phyloP scores from a whole-genome alignment of 257 asterid genomes.

The Jasminum sambac region DNA sequence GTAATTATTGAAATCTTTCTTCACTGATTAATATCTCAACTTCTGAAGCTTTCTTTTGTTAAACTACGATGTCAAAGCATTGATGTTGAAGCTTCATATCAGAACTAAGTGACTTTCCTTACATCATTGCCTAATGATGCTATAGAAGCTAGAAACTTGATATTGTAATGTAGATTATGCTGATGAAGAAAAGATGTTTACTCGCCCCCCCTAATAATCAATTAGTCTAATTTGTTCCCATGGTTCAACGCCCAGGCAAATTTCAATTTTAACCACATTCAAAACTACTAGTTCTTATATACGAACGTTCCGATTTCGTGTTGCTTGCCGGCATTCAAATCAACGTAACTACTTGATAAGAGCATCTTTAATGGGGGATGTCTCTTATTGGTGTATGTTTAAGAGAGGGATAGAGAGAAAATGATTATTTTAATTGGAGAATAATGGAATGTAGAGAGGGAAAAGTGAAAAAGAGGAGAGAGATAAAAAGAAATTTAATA shows the following conservation, averaged over 20 bases:
- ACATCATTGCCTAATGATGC: neutral
- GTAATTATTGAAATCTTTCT: neutral
- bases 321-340: no score
- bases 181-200: neutral
- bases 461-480: no score
- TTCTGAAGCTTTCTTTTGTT: slow-evolving; percentile 13
- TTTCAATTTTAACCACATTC: no score
- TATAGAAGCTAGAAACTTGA: slow-evolving; percentile 10
- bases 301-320: no score
- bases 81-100: slow-evolving; percentile 13
- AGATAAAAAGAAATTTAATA: no score
- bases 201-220: neutral
- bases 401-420: no score
- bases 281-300: no score
- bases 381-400: no score
- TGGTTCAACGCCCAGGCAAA: neutral
- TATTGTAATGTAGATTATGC: slow-evolving; percentile 13
- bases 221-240: neutral
- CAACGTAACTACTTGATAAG: no score
- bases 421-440: no score
- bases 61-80: slow-evolving; percentile 3
- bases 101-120: slow-evolving; percentile 7
- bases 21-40: neutral
- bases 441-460: no score
- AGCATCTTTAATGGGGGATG: no score